phyloP scores from a whole-genome alignment of 2,329 filamentous ascomycete species.

The Sporothrix pseudoabietina region DNA sequence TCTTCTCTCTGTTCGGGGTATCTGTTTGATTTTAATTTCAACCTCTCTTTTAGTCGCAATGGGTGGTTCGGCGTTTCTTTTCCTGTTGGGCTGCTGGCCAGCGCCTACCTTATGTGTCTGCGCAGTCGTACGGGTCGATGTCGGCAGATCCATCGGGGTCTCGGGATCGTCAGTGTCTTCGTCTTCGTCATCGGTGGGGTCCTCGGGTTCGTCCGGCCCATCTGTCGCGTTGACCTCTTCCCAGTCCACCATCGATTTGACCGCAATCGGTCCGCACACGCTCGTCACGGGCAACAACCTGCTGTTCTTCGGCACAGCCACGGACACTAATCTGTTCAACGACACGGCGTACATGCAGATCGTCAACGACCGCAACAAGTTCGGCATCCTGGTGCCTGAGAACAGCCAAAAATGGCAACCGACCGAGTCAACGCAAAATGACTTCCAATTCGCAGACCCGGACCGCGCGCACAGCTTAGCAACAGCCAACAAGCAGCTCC shows the following conservation, averaged over 20 bases:
- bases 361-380: slow-evolving; percentile 54
- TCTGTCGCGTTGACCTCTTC: background rate
- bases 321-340: slow-evolving; percentile 53
- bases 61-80: background rate
- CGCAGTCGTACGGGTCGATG: slow-evolving; percentile 17
- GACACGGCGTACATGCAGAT: slow-evolving; percentile 54
- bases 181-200: background rate
- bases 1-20: background rate
- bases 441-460: slow-evolving; percentile 57
- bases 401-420: slow-evolving; percentile 60
- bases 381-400: slow-evolving; percentile 59
- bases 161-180: background rate
- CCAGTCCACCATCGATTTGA: background rate
- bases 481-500: slow-evolving; percentile 42
- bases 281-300: slow-evolving; percentile 53
- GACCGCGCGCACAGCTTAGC: slow-evolving; percentile 47
- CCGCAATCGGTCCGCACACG: slow-evolving; percentile 45
- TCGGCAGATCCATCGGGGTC: background rate
- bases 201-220: slow-evolving; percentile 7
- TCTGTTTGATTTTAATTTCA: background rate
- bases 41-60: background rate
- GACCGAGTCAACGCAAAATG: slow-evolving; percentile 54
- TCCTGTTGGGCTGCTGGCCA: slow-evolving; percentile 31
- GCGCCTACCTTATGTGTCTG: slow-evolving; percentile 24
- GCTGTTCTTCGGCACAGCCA: slow-evolving; percentile 61